These are phyloP conservation scores for Nematocida parisii DNA, from an alignment of 371 early-diverging fungal species.

Conservation along the genomic window DNA sequence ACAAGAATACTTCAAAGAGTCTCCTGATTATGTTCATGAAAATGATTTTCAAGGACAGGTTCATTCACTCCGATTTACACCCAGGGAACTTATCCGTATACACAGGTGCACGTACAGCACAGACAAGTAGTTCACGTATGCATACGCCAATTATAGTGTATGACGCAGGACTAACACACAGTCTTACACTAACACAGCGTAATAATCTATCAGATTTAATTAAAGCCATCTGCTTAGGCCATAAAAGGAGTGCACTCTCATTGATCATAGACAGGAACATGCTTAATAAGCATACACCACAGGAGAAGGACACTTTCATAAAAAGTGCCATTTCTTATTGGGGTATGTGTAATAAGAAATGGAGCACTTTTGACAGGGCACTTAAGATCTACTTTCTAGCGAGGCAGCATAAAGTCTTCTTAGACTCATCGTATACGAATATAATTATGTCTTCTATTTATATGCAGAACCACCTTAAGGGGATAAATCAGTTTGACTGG, in stretches of 20 bases:
- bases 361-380: not conserved
- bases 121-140: not conserved
- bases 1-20: constrained; percentile 65
- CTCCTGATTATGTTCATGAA: constrained; percentile 71
- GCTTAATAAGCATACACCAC: constrained; percentile 1
- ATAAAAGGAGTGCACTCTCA: constrained; percentile 12
- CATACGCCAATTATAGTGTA: constrained; percentile 26
- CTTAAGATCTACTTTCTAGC: not conserved
- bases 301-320: constrained; percentile 33
- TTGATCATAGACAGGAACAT: constrained; percentile 29
- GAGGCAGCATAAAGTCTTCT: constrained; percentile 30
- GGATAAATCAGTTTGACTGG: not conserved
- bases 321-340: not conserved
- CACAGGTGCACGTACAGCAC: not conserved
- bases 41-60: constrained; percentile 74
- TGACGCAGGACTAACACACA: constrained; percentile 45
- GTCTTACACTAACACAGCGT: constrained; percentile 13
- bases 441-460: constrained; percentile 27
- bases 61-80: constrained; percentile 59
- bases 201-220: constrained; percentile 36
- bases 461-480: constrained; percentile 13
- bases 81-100: constrained; percentile 49
- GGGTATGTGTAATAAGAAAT: not conserved
- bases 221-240: constrained; percentile 7
- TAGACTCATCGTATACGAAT: constrained; percentile 51